Evolutionary conservation across 2,329 filamentous ascomycete species (phyloP).

Genomic region (Sclerotinia spermophila): DNA sequence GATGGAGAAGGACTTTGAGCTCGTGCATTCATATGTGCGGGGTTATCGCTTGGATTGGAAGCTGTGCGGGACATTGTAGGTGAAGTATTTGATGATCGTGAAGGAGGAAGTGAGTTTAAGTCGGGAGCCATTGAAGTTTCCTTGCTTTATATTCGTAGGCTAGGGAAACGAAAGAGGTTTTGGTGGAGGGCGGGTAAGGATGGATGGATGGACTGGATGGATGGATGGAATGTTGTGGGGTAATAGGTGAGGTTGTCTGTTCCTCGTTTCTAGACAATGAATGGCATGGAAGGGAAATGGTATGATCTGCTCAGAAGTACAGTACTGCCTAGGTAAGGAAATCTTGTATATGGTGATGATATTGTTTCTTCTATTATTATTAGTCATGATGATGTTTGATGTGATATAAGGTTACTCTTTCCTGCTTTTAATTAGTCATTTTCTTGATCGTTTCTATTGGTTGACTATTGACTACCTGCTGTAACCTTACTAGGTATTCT

Average conservation of each 20-base stretch:
- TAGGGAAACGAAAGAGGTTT: not conserved
- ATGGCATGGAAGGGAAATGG: not conserved
- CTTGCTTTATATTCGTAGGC: not conserved
- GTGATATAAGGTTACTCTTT: not conserved
- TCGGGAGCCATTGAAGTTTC: conserved; percentile 43
- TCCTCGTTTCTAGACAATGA: not conserved
- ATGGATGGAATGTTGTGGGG: conserved; percentile 5
- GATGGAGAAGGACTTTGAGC: conserved; percentile 57
- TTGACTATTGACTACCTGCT: not conserved
- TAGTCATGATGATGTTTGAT: not conserved
- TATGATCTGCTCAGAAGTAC: not conserved
- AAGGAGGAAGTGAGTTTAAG: conserved; percentile 56
- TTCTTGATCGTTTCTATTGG: not conserved
- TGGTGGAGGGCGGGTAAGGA: not conserved
- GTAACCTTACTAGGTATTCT: not conserved
- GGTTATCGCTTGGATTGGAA: conserved; percentile 36
- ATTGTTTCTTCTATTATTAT: too few relatives aligned
- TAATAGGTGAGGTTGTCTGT: not conserved
- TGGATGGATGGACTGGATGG: conserved; percentile 4
- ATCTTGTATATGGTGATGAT: too few relatives aligned
- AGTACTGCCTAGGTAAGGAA: too few relatives aligned
- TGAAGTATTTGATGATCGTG: conserved; percentile 38
- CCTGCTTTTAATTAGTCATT: not conserved
- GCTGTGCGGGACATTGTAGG: conserved; percentile 40
- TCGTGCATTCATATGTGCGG: conserved; percentile 30